Evolutionary conservation across 2,329 filamentous ascomycete genomes (phyloP), one percentile per base, ranked within the genome.

Genomic region (Fusarium domesticum): DNA sequence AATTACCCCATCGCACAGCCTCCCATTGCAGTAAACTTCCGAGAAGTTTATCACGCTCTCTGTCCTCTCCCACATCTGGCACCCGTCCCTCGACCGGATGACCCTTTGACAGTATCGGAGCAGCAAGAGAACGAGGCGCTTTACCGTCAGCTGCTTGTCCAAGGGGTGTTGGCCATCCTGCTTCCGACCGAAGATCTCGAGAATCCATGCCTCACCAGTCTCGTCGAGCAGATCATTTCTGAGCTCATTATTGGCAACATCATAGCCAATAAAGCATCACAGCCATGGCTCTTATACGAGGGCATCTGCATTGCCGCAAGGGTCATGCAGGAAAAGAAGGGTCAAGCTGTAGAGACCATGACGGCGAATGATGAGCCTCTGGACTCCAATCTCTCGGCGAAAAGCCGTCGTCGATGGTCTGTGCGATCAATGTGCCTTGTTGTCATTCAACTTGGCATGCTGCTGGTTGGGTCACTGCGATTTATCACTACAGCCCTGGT

Each of bases 101-200:
- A 80, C 50, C 68, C 74, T 18, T 67, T 70, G 17, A 75, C 75
- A 34, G 64, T 75, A 36, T 64, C 74, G 46, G 72, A 80, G 43
- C 90, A 95, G 70, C 72, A 74, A 45, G 79, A 85, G 49, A 92
- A 90, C 60, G 93, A 97, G 70, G 76, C 77, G 18, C 76, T 81
- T 35, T 97, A 96, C 73, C 86, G 92, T 57, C 89, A 95, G 62
- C 73, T 97, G 44, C 75, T 97, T n/a, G 85, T 91, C 14, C 84
- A 91, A 61, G 88, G 85, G 20, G 76, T 90, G 30, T 73, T 98
- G 50, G 85, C 89, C 18, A 76, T 96, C 40, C 77, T 98, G 14
- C 76, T 98, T 16, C 93, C 93, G 8, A 93, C 90, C 14, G 92
- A 97, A 61, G 92, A 97, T 64, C 74, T 97, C 31, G 83, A 92